Evolutionary conservation across 257 asterid genomes (phyloP).

Genomic region (Eustoma russellianum): DNA sequence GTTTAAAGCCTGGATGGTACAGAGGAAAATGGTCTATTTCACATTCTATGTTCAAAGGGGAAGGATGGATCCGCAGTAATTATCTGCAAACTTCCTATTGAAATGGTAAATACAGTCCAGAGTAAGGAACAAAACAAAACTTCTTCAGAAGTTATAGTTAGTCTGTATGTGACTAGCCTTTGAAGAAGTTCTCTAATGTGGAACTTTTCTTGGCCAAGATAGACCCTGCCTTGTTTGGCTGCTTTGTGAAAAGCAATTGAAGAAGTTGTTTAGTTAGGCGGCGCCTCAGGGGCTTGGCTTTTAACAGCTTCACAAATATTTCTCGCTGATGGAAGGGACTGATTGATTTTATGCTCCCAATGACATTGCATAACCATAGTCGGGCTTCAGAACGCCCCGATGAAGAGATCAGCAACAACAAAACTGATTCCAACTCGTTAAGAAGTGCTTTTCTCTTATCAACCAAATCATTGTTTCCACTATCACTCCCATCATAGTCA

Average conservation of each 20-base stretch:
- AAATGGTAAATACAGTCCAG: too few species aligned
- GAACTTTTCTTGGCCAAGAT: constrained; percentile 65
- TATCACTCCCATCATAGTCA: constrained; percentile 32
- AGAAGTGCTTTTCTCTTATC: constrained; percentile 37
- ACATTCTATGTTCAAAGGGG: too few species aligned
- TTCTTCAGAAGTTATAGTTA: not conserved
- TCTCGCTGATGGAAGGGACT: constrained; percentile 46
- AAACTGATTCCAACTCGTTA: constrained; percentile 44
- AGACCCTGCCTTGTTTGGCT: constrained; percentile 58
- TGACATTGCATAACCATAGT: constrained; percentile 73
- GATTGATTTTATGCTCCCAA: constrained; percentile 50
- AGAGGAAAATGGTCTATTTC: too few species aligned
- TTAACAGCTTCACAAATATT: constrained; percentile 52
- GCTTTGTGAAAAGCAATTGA: constrained; percentile 59
- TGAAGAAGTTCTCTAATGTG: constrained; percentile 61
- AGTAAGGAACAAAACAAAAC: too few species aligned
- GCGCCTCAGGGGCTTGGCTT: constrained; percentile 37
- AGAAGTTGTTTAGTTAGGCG: constrained; percentile 62
- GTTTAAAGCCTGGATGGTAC: too few species aligned
- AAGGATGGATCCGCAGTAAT: too few species aligned
- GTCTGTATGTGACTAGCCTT: constrained; percentile 31
- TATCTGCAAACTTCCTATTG: too few species aligned
- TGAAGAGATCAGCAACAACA: constrained; percentile 60
- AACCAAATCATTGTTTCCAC: constrained; percentile 22
- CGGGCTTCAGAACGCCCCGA: constrained; percentile 77